Evolutionary conservation across 257 asterid genomes (phyloP).

Genomic region (Lavandula angustifolia): DNA sequence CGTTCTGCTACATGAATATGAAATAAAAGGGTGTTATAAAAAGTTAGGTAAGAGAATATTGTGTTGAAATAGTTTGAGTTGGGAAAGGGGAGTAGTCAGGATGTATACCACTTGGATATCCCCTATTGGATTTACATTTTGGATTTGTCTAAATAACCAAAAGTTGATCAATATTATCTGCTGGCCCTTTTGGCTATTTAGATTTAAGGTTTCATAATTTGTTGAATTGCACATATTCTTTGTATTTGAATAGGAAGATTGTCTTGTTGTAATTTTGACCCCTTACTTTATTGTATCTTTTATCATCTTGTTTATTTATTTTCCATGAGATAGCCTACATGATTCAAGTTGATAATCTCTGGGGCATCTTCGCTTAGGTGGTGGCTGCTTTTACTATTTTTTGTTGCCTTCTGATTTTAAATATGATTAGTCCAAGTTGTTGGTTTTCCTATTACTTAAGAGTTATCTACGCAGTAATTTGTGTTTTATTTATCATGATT

Average conservation of each 20-base stretch:
- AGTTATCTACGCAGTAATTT: constrained; percentile 11
- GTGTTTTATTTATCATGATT: neutral
- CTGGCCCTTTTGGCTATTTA: neutral
- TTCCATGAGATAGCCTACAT: neutral
- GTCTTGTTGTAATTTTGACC: neutral
- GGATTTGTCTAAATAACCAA: neutral
- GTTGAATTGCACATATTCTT: constrained; percentile 16
- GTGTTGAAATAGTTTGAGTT: no score
- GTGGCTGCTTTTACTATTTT: neutral
- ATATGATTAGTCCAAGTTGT: neutral
- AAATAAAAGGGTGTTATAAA: neutral
- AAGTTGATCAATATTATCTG: neutral
- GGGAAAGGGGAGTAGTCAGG: no score
- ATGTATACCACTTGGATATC: no score
- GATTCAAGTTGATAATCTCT: constrained; percentile 1
- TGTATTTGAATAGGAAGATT: neutral
- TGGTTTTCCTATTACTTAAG: neutral
- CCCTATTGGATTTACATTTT: neutral
- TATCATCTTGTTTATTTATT: constrained; percentile 11
- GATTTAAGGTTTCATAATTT: neutral
- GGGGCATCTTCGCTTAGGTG: neutral
- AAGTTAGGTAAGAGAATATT: neutral
- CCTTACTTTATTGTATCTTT: neutral
- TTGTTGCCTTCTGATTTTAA: neutral
- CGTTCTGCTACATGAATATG: neutral